Evolutionary conservation across 805 yeast species (phyloP).

Genomic region (Candida silvatica): DNA sequence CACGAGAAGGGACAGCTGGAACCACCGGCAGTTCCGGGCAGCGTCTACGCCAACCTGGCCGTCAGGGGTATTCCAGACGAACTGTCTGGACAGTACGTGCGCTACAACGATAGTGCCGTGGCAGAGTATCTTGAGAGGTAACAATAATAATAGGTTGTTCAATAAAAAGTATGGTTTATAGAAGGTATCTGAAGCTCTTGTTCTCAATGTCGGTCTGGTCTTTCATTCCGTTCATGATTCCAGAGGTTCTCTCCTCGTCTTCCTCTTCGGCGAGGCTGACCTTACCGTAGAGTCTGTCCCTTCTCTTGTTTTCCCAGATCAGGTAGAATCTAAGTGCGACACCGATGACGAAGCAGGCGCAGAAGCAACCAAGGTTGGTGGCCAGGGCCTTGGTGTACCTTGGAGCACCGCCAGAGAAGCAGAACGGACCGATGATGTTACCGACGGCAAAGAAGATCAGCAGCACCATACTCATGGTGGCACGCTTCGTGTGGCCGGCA

Average conservation of each 20-base stretch:
- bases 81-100: slow-evolving; percentile 58
- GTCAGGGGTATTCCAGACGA: slow-evolving; percentile 44
- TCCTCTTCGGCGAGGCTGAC: slow-evolving; percentile 12
- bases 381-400: slow-evolving; percentile 31
- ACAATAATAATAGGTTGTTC: no score
- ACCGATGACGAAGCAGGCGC: slow-evolving; percentile 26
- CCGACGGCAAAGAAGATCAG: slow-evolving; percentile 43
- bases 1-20: slow-evolving; percentile 50
- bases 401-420: slow-evolving; percentile 37
- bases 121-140: slow-evolving; percentile 5
- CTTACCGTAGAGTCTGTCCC: slow-evolving; percentile 24
- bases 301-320: slow-evolving; percentile 30
- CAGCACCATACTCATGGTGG: slow-evolving; percentile 32
- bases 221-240: slow-evolving; percentile 24
- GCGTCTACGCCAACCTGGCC: slow-evolving; percentile 59
- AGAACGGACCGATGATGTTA: slow-evolving; percentile 44
- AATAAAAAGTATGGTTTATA: no score
- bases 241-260: slow-evolving; percentile 19
- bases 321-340: slow-evolving; percentile 22
- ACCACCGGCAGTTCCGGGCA: slow-evolving; percentile 66
- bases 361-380: slow-evolving; percentile 21
- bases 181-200: slow-evolving; percentile 19
- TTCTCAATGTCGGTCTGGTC: slow-evolving; percentile 23
- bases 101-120: slow-evolving; percentile 42
- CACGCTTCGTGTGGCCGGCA: slow-evolving; percentile 46